Conservation (phyloP, 345 rosid genomes). For the Brassica rapa region DNA sequence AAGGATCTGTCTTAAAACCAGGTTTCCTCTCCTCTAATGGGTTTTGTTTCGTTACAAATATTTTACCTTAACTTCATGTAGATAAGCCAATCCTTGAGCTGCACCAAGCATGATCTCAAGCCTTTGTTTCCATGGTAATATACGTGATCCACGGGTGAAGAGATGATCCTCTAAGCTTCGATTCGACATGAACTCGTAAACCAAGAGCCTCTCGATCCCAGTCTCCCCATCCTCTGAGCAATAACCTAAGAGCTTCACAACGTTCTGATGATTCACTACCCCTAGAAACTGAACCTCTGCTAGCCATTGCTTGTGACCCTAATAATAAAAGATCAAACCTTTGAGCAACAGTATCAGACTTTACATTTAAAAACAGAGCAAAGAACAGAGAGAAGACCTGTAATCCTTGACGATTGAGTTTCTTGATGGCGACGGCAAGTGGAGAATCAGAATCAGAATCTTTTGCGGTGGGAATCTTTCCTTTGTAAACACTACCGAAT, state of each 20-base stretch:
- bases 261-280: conserved; percentile 73
- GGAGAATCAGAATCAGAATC: conserved; percentile 46
- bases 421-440: conserved; percentile 70
- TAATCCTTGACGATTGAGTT: conserved; percentile 66
- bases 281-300: conserved; percentile 91
- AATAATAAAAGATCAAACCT: neutral
- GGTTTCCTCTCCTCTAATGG: neutral
- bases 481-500: conserved; percentile 76
- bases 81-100: conserved; percentile 79
- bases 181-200: conserved; percentile 79
- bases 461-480: conserved; percentile 49
- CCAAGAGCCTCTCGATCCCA: conserved; percentile 77
- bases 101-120: conserved; percentile 72
- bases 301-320: conserved; percentile 98
- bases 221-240: conserved; percentile 70
- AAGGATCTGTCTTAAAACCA: neutral
- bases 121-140: conserved; percentile 72
- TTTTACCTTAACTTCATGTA: conserved; percentile 80
- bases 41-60: neutral
- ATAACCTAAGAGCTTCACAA: conserved; percentile 85
- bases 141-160: conserved; percentile 51
- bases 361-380: neutral
- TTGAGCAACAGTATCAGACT: neutral
- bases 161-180: conserved; percentile 90
- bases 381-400: conserved; percentile 53